Conservation (phyloP, 805 yeast species). For the Wickerhamomyces ciferrii region DNA sequence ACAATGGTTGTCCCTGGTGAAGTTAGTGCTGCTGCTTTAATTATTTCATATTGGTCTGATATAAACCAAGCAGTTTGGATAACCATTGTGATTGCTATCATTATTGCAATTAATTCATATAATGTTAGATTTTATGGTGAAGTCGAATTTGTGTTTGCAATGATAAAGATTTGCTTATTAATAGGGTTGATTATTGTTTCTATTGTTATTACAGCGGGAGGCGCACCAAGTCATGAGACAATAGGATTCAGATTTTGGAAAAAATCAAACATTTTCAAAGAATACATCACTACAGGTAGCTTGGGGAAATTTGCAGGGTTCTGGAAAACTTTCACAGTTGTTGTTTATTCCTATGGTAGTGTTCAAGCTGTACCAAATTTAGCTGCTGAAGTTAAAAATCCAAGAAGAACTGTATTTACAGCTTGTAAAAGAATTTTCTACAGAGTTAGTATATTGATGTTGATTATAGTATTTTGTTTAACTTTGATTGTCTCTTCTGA, state of each 20-base stretch:
- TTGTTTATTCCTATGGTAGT: constrained; percentile 57
- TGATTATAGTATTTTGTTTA: constrained; percentile 26
- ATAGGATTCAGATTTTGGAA: constrained; percentile 33
- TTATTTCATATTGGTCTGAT: constrained; percentile 39
- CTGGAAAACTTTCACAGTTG: constrained; percentile 52
- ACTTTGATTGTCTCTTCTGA: constrained; percentile 30
- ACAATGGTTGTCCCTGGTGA: constrained; percentile 38
- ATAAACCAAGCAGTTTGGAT: constrained; percentile 41
- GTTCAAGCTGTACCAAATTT: constrained; percentile 50
- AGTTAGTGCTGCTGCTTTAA: constrained; percentile 38
- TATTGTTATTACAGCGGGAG: constrained; percentile 55
- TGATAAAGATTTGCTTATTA: constrained; percentile 55
- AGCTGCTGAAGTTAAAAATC: constrained; percentile 52
- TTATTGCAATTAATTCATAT: constrained; percentile 28
- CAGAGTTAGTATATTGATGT: constrained; percentile 26
- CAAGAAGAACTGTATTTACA: constrained; percentile 52
- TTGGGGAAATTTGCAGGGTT: constrained; percentile 58
- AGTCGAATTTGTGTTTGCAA: constrained; percentile 9
- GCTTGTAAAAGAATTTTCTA: constrained; percentile 41
- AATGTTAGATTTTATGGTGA: constrained; percentile 41
- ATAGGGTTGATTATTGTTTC: constrained; percentile 53
- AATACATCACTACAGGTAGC: constrained; percentile 23
- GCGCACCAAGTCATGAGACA: constrained; percentile 42
- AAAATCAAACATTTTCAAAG: constrained; percentile 24
- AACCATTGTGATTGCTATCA: constrained; percentile 32